These are phyloP conservation scores for Mycotypha africana DNA, from an alignment of 371 early-diverging fungal genomes.

Conservation along the genomic window DNA sequence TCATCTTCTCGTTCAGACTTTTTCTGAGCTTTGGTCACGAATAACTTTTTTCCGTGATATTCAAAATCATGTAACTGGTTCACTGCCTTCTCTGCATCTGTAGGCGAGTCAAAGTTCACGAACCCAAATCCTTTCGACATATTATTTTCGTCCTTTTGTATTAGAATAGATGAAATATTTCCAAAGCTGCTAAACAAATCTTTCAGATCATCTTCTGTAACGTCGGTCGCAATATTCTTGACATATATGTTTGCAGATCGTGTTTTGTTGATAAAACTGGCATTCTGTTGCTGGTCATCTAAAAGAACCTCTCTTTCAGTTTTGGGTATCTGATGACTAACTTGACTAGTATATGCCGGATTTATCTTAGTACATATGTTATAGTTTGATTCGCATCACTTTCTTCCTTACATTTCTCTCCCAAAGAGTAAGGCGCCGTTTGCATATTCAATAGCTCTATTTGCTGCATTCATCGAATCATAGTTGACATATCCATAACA, in stretches of 20 bases:
- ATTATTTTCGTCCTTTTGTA: constrained; percentile 76
- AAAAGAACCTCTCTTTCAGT: constrained; percentile 72
- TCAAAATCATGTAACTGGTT: constrained; percentile 91
- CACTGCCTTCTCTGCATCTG: constrained; percentile 88
- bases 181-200: constrained; percentile 86
- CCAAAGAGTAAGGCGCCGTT: constrained; percentile 97
- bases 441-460: constrained; percentile 91
- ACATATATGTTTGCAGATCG: constrained; percentile 98
- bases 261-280: no score
- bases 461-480: constrained; percentile 91
- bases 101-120: constrained; percentile 93
- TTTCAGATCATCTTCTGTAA: constrained; percentile 81
- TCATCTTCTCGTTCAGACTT: constrained; percentile 97
- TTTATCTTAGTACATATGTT: no score
- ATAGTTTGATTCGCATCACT: neutral
- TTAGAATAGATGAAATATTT: constrained; percentile 72
- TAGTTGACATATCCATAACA: constrained; percentile 99
- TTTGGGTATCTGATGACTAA: constrained; percentile 87
- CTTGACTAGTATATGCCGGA: constrained; percentile 26
- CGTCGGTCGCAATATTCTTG: constrained; percentile 88
- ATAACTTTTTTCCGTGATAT: constrained; percentile 83
- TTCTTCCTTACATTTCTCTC: constrained; percentile 63
- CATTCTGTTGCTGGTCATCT: constrained; percentile 68
- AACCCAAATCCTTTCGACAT: constrained; percentile 92
- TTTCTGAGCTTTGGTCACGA: constrained; percentile 98